A percentile compares a stretch with the other conserved stretches of the same genome.
These are phyloP conservation scores for Penicillium roqueforti DNA, from an alignment of 495 filamentous ascomycete species.

Conservation along the genomic window DNA sequence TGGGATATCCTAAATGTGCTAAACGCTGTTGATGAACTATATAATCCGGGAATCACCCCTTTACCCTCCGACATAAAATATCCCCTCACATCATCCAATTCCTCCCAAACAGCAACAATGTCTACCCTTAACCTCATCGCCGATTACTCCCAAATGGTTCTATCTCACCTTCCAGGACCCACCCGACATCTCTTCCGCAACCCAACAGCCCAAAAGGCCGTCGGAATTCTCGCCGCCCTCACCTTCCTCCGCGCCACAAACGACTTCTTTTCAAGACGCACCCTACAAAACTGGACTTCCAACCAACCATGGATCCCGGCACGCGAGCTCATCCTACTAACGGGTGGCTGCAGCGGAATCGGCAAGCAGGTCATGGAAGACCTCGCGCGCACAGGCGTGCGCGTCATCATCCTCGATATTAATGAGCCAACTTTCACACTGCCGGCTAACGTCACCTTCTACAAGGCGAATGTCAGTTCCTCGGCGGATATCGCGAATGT, in stretches of 20 bases:
- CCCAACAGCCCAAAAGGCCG: slow-evolving; percentile 29
- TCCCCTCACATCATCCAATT: background rate
- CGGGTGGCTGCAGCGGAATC: slow-evolving; percentile 56
- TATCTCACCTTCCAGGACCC: slow-evolving; percentile 27
- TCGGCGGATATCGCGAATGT: slow-evolving; percentile 39
- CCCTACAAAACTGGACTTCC: slow-evolving; percentile 47
- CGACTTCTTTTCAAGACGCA: slow-evolving; percentile 35
- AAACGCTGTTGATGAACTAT: background rate
- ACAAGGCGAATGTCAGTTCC: slow-evolving; percentile 52
- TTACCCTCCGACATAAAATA: background rate
- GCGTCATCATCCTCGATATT: slow-evolving; percentile 51
- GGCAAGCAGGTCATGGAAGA: slow-evolving; percentile 47
- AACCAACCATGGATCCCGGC: slow-evolving; percentile 39
- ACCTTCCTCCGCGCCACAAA: slow-evolving; percentile 41
- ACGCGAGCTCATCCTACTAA: slow-evolving; percentile 54
- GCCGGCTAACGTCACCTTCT: slow-evolving; percentile 41
- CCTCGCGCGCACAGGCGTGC: slow-evolving; percentile 44
- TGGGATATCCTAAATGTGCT: too few species aligned
- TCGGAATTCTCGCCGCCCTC: slow-evolving; percentile 29
- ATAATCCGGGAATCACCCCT: background rate
- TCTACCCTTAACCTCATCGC: slow-evolving; percentile 21
- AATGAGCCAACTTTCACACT: slow-evolving; percentile 32
- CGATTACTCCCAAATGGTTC: slow-evolving; percentile 28
- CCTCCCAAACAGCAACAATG: background rate
- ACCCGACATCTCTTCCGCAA: slow-evolving; percentile 27